Evolutionary conservation across 148 eudicot genomes (phyloP).

Genomic region (Amaranthus cruentus): DNA sequence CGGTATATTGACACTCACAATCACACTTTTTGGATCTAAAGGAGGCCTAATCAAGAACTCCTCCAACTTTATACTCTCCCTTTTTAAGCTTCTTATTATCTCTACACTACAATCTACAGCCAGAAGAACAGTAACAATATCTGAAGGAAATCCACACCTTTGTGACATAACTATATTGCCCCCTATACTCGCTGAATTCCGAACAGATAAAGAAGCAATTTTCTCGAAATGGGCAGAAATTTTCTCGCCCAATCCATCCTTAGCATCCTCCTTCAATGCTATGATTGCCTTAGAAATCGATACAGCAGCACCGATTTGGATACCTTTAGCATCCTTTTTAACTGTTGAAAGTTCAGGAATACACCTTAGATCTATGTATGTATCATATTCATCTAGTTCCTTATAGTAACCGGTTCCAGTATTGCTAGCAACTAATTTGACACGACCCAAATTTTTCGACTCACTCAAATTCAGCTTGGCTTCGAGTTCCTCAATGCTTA

Average conservation of each 20-base stretch:
- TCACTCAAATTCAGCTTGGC: conserved; percentile 32
- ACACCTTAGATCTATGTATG: conserved; percentile 61
- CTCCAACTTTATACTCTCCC: conserved; percentile 49
- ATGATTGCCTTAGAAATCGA: conserved; percentile 63
- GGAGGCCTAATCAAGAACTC: conserved; percentile 62
- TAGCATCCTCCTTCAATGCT: conserved; percentile 39
- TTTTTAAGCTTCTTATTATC: conserved; percentile 32
- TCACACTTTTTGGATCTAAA: conserved; percentile 47
- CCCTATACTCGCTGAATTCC: conserved; percentile 86
- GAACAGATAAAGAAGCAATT: conserved; percentile 57
- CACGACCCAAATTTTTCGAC: conserved; percentile 24
- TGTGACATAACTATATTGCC: conserved; percentile 96
- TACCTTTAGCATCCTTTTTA: conserved; percentile 37
- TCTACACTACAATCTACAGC: conserved; percentile 54
- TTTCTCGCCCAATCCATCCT: conserved; percentile 23
- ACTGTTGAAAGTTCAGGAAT: conserved; percentile 67
- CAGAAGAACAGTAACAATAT: conserved; percentile 72
- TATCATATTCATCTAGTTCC: conserved; percentile 47
- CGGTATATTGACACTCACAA: conserved; percentile 66
- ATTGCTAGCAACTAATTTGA: conserved; percentile 71
- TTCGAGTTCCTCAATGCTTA: conserved; percentile 54
- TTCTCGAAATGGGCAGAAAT: conserved; percentile 76
- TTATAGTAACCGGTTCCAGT: conserved; percentile 84
- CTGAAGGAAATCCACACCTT: conserved; percentile 74
- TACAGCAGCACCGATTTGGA: conserved; percentile 78